Evolutionary conservation across 352 stramenopile species (phyloP).

Genomic region (Pythium myriotylum): DNA sequence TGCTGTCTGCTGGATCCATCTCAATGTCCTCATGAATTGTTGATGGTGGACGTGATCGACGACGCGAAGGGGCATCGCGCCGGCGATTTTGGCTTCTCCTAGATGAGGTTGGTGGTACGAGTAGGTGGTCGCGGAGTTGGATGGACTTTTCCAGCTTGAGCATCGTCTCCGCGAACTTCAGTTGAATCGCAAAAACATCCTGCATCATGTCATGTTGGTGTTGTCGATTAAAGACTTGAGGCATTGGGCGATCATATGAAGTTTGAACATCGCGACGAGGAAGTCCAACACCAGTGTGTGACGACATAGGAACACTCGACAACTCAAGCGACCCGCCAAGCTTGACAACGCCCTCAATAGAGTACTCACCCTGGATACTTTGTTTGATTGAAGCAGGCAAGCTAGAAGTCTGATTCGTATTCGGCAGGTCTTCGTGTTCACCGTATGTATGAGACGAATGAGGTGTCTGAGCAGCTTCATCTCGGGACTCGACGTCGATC

Average conservation of each 20-base stretch:
- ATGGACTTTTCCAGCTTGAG: conserved; percentile 69
- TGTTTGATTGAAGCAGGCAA: not conserved
- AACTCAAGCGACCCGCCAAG: not conserved
- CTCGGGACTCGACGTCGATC: conserved; percentile 40
- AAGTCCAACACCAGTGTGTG: too few species aligned
- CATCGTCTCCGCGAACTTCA: conserved; percentile 79
- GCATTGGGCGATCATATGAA: not conserved
- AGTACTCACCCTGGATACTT: conserved; percentile 33
- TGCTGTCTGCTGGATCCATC: conserved; percentile 1
- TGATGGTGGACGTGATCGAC: not conserved
- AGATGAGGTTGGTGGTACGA: conserved; percentile 25
- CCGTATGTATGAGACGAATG: not conserved
- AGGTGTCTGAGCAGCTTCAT: not conserved
- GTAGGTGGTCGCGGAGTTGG: conserved; percentile 54
- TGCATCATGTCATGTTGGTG: conserved; percentile 37
- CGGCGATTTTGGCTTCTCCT: not conserved
- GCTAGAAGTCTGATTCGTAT: not conserved
- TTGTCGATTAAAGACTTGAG: conserved; percentile 21
- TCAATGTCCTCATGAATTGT: conserved; percentile 11
- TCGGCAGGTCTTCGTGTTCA: not conserved
- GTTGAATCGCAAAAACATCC: conserved; percentile 65
- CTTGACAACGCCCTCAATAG: conserved; percentile 57
- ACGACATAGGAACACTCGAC: not conserved
- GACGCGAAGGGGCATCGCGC: conserved; percentile 1
- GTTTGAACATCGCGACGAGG: too few species aligned